Evolutionary conservation across 1,284 basidiomycete genomes (phyloP), one percentile per base, ranked within the genome.

Genomic region (Moesziomyces sp.): DNA sequence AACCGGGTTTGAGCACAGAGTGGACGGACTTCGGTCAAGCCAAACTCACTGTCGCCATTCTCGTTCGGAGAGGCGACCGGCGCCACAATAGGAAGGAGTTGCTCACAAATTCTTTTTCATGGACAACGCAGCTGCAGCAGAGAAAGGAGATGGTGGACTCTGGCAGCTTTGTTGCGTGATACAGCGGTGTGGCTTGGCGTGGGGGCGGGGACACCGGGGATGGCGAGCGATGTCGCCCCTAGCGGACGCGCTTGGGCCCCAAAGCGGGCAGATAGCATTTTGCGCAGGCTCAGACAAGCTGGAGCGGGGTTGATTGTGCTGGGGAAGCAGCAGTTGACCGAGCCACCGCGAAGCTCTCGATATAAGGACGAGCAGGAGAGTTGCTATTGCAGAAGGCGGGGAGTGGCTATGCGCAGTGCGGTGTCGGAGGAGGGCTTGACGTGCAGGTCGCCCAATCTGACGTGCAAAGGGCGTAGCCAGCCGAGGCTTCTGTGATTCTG

Each of bases 371-470:
- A 18, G 6, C 38, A 40, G 6, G 16, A 28, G 26, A 7, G 26
- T 28, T 28, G 26, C 26, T 3, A 28, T 28, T 28, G 14, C 38
- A 16, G 6, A 1, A 40, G 14, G 38, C 38, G 14, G 11, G 18
- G 38, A n/a, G n/a, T n/a, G n/a, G 38, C 16, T 4, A 18, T 11
- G 16, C 18, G 18, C 11, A 18, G 16, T 16, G 18, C 5, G 14
- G 7, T 8, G 9, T 34, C 38, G 24, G 24, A 51, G n/a, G 48
- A 45, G 28, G 50, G 52, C 62, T 57, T 62, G 66, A 68, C 66
- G 66, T 68, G 66, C 51, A 54, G 40, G 23, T 6, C 6, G 45
- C 46, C 24, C 8, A 47, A 52, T 58, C 48, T 62, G 59, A 62
- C 59, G 59, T 62, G 55, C 52, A 55, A 51, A 50, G 40, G 9